A percentile compares a stretch with the other conserved stretches of the same genome.
These are phyloP conservation scores for Cyphellophora attinorum DNA, from an alignment of 2,329 filamentous ascomycete genomes.

Conservation along the genomic window DNA sequence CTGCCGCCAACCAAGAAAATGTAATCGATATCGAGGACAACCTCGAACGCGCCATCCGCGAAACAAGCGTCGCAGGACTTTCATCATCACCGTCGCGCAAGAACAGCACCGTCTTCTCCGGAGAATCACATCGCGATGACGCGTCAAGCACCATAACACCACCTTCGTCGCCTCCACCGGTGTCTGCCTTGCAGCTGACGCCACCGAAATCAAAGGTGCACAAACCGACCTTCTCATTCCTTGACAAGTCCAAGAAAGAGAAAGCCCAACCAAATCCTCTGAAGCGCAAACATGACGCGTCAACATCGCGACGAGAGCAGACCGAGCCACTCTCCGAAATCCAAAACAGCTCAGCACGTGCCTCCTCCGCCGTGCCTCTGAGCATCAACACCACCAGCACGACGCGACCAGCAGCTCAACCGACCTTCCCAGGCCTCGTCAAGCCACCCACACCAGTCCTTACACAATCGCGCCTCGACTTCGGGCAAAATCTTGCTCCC, in stretches of 20 bases:
- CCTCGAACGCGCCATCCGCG: conserved; percentile 37
- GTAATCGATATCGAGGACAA: conserved; percentile 32
- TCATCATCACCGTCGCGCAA: conserved; percentile 38
- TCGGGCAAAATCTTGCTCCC: conserved; percentile 37
- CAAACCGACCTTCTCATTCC: conserved; percentile 41
- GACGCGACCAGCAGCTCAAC: conserved; percentile 2
- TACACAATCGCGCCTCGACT: conserved; percentile 52
- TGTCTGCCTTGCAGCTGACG: conserved; percentile 24
- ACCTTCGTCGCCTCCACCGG: conserved; percentile 42
- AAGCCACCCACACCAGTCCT: conserved; percentile 21
- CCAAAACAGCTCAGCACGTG: conserved; percentile 9
- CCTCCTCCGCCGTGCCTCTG: conserved; percentile 6
- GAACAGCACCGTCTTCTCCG: conserved; percentile 34
- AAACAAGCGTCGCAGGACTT: conserved; percentile 33
- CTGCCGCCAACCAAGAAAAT: conserved; percentile 4
- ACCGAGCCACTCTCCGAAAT: conserved; percentile 19
- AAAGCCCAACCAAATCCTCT: conserved; percentile 12
- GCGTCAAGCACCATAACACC: conserved; percentile 35
- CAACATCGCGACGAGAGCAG: conserved; percentile 9
- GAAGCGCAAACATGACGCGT: conserved; percentile 31
- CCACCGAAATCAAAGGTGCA: conserved; percentile 33
- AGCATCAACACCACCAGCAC: conserved; percentile 2
- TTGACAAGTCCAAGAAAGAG: conserved; percentile 22
- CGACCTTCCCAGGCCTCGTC: conserved; percentile 1
- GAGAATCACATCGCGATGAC: conserved; percentile 30